Conservation (phyloP, 305 asterid species). For the Salvia sclarea region DNA sequence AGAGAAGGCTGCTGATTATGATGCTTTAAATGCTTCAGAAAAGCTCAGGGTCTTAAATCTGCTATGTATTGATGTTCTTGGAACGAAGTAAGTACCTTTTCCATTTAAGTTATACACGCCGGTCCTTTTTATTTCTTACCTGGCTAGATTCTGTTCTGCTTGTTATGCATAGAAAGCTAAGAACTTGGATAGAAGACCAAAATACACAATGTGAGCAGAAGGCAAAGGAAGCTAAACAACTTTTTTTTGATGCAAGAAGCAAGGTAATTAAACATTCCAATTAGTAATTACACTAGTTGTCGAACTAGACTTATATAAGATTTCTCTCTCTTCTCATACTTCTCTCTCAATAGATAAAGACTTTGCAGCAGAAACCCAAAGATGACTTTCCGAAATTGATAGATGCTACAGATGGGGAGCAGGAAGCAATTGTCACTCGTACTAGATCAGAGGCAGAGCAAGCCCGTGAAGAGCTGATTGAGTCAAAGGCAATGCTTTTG, state of each 20-base stretch:
- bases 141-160: background rate
- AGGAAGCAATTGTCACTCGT: constrained; percentile 46
- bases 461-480: constrained; percentile 59
- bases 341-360: constrained; percentile 37
- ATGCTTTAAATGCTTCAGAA: constrained; percentile 54
- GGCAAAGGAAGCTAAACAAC: constrained; percentile 56
- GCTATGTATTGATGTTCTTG: constrained; percentile 81
- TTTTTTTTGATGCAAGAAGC: constrained; percentile 51
- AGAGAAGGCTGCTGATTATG: constrained; percentile 54
- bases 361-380: background rate
- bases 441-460: constrained; percentile 48
- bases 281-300: background rate
- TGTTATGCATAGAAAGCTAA: constrained; percentile 47
- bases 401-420: constrained; percentile 51
- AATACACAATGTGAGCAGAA: constrained; percentile 41
- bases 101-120: constrained; percentile 7
- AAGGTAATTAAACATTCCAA: constrained; percentile 44
- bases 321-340: background rate
- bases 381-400: constrained; percentile 2
- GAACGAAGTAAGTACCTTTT: constrained; percentile 55
- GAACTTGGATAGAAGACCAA: constrained; percentile 65
- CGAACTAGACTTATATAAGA: constrained; percentile 7
- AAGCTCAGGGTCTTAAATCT: constrained; percentile 65
- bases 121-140: constrained; percentile 11
- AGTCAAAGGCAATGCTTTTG: constrained; percentile 37